Conservation (phyloP, 352 stramenopile species). For the Nothophytophthora sp. region DNA sequence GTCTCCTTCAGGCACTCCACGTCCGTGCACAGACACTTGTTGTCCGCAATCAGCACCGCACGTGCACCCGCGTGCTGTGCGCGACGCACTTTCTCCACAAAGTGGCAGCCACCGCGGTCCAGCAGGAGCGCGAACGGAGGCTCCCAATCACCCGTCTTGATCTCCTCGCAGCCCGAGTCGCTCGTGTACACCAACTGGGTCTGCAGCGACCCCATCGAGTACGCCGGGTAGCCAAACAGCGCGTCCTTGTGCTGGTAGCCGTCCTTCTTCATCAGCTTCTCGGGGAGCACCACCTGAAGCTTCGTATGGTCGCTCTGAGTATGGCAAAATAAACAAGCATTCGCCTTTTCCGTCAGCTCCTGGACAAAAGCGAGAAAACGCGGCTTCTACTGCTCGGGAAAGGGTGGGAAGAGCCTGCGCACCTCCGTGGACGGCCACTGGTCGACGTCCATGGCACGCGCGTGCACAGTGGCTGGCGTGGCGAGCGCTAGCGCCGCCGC, state of each 20-base stretch:
- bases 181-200: slow-evolving; percentile 91
- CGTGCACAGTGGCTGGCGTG: slow-evolving; percentile 14
- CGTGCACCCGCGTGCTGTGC: slow-evolving; percentile 92
- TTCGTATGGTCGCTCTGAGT: slow-evolving; percentile 85
- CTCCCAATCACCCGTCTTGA: slow-evolving; percentile 81
- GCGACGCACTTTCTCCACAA: slow-evolving; percentile 95
- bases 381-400: too few relatives aligned
- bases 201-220: slow-evolving; percentile 88
- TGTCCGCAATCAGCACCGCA: slow-evolving; percentile 97
- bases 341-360: slow-evolving; percentile 10
- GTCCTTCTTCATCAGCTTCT: slow-evolving; percentile 89
- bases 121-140: slow-evolving; percentile 96
- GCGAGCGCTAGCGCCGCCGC: slow-evolving; percentile 24
- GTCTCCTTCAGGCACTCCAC: slow-evolving; percentile 70
- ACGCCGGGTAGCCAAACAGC: slow-evolving; percentile 96
- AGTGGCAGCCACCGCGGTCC: slow-evolving; percentile 96
- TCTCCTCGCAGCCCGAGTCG: slow-evolving; percentile 79
- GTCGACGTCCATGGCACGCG: slow-evolving; percentile 75
- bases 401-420: background rate
- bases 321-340: slow-evolving; percentile 1
- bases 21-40: slow-evolving; percentile 95
- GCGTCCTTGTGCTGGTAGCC: slow-evolving; percentile 97
- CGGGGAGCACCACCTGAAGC: slow-evolving; percentile 87
- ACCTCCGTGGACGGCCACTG: slow-evolving; percentile 85
- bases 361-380: background rate